Base-by-base conservation (phyloP, 177 flowering plant genomes). In the Telopea speciosissima region DNA sequence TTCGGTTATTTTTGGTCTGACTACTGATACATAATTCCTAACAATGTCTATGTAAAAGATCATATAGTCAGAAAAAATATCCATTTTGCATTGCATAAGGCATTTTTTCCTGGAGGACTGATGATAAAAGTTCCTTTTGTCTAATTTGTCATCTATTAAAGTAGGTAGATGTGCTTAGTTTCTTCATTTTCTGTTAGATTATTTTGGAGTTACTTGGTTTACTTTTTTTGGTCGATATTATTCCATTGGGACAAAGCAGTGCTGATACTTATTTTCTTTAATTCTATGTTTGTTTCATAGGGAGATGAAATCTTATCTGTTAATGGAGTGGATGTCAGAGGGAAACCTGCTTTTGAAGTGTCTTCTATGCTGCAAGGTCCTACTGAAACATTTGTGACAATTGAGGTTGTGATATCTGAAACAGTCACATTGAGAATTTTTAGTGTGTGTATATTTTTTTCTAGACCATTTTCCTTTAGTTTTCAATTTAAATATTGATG, bases 301-400 rank as follows among this genome's bases (percentile, higher is more conserved):
- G 98, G 98, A 17, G 98, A 93, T 80, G 96, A 93, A 82, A 52
- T 93, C 61, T 66, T 92, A 67, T 83, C 99, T 70, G 92, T 92
- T 70, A 90, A 94, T 82, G 97, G 96, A 70, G 83, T 82, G 74
- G 90, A 89, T 78, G 89, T 90, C 42, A 84, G 62, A 72, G 97
- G 97, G 49, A 94, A 87, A 83, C 90, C 97, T 49, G 89, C 95
- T 0, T 89, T 92, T 84, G 97, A 90, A 86, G 99, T 84, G 19
- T 89, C 90, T 67, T 89, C 99, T 58, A 65, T 92, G 82, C 68
- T 94, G 70, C 99, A 86, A 84, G 99, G 99, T 63, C 99, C 97
- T 56, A 92, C 76, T 76, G 93, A 89, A 83, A 90, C 99, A 63
- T 84, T 74, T 81, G 99, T 89, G 70, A 85, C 80, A n/a, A 68